Base-by-base conservation (phyloP, 169 alveolate genomes). In the Blepharisma undulans region DNA sequence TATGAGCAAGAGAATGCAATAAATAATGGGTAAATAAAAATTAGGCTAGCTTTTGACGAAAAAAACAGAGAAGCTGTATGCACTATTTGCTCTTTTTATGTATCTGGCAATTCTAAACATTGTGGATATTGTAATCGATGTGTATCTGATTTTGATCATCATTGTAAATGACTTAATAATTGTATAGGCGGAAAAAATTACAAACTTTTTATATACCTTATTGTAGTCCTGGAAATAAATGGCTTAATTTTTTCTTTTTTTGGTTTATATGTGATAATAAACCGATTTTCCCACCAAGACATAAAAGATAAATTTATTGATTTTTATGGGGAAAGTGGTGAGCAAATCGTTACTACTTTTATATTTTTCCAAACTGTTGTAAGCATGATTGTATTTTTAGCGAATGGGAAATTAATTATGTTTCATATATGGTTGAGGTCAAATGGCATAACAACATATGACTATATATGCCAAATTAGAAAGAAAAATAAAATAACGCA, bases 391-490 rank as follows among this genome's bases (percentile, higher is more conserved):
- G 66, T 48, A 48, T 48, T 48, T 48, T 48, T 48, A 48, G 66
- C 88, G 16, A 88, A 88, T 88, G 88, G 88, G 7, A 91, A 94
- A 60, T 90, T 94, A 36, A 79, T 90, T 19, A 19, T 92, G 3
- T 72, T 94, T 18, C 96, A 94, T 76, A 86, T 91, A 32, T 94
- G 92, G 81, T 74, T 94, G 60, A 92, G 81, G 34, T 88, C 76
- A 19, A 90, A 92, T 29, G 96, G 96, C 0, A 88, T 94, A 30
- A 94, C 96, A 2, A 94, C 96, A 10, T 93, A 94, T 88, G 96
- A 94, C 60, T 93, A 91, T 25, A 78, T 78, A 21, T 27, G 60
- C 29, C 29, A 32, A 6, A 14, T 4, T 0, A 78, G 86, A 12
- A 78, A 32, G 18, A 78, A 78, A 29, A 25, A 78, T 27, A 78